phyloP scores from a whole-genome alignment of 805 yeast genomes.

The Barnettozyma populi region DNA sequence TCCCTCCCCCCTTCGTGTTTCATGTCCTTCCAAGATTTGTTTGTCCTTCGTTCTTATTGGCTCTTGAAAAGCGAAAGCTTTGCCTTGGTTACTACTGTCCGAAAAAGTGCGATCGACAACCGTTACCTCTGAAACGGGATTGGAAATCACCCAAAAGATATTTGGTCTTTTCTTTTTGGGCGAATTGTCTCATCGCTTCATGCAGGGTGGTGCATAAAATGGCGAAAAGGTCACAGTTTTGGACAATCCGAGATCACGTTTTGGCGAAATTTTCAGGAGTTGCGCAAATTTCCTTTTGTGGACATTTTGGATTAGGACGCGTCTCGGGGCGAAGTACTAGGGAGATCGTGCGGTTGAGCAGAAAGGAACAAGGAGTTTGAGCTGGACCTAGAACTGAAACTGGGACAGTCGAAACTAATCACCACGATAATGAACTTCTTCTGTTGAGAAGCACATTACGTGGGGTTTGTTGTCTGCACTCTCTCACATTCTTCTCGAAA shows the following conservation, averaged over 20 bases:
- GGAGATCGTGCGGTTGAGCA: too few relatives aligned
- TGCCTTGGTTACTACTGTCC: not conserved
- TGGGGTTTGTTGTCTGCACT: too few relatives aligned
- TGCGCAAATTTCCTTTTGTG: not conserved
- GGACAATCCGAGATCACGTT: not conserved
- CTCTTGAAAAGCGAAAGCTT: not conserved
- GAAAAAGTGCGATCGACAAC: not conserved
- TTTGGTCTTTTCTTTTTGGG: not conserved
- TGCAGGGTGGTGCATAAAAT: not conserved
- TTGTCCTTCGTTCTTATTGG: not conserved
- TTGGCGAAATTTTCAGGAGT: not conserved
- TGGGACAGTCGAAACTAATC: too few relatives aligned
- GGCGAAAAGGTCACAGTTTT: not conserved
- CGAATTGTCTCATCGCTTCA: not conserved
- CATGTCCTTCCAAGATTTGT: not conserved
- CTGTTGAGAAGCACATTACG: too few relatives aligned
- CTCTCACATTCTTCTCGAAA: too few relatives aligned
- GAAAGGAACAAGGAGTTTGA: too few relatives aligned
- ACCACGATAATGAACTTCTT: too few relatives aligned
- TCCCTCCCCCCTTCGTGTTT: not conserved
- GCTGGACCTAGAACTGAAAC: too few relatives aligned
- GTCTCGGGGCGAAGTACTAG: not conserved
- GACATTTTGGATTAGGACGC: not conserved
- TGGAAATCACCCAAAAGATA: not conserved
- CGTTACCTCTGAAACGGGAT: not conserved